phyloP scores from a whole-genome alignment of 2,329 filamentous ascomycete species.

The Amauroascus niger region DNA sequence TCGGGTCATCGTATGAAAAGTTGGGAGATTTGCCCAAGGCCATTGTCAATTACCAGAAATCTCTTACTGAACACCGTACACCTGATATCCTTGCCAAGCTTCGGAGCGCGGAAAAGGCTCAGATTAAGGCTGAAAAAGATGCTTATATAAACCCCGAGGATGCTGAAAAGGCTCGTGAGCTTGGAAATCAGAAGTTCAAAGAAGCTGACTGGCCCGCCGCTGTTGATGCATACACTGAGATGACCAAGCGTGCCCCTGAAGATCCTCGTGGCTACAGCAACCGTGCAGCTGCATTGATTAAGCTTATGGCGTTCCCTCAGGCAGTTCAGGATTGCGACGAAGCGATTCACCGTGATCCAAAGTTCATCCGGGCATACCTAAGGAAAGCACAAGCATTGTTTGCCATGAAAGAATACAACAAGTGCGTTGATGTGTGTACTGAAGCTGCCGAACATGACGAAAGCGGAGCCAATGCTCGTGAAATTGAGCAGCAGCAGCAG shows the following conservation, averaged over 20 bases:
- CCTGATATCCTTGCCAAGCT: conserved; percentile 91
- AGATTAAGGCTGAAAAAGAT: conserved; percentile 62
- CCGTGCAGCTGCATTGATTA: conserved; percentile 91
- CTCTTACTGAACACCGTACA: conserved; percentile 91
- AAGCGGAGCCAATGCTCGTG: conserved; percentile 69
- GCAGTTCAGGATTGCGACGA: conserved; percentile 86
- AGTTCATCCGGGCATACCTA: conserved; percentile 92
- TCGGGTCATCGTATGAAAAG: conserved; percentile 90
- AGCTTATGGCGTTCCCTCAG: conserved; percentile 88
- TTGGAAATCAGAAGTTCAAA: conserved; percentile 96
- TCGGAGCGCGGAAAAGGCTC: conserved; percentile 76
- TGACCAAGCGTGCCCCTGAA: conserved; percentile 89
- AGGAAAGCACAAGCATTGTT: conserved; percentile 92
- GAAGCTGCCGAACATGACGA: conserved; percentile 70
- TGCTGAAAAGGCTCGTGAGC: conserved; percentile 88
- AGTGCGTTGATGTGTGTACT: conserved; percentile 79
- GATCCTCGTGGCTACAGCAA: conserved; percentile 95
- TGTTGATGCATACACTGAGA: conserved; percentile 87
- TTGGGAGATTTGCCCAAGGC: conserved; percentile 68
- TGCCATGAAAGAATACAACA: conserved; percentile 97
- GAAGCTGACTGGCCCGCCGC: conserved; percentile 90
- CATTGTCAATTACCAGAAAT: conserved; percentile 83
- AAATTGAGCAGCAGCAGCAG: conserved; percentile 89
- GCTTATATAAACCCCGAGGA: conserved; percentile 84
- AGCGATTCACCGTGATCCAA: conserved; percentile 81